Conservation (phyloP, 2,329 filamentous ascomycete species). For the Neopestalotiopsis rosae region DNA sequence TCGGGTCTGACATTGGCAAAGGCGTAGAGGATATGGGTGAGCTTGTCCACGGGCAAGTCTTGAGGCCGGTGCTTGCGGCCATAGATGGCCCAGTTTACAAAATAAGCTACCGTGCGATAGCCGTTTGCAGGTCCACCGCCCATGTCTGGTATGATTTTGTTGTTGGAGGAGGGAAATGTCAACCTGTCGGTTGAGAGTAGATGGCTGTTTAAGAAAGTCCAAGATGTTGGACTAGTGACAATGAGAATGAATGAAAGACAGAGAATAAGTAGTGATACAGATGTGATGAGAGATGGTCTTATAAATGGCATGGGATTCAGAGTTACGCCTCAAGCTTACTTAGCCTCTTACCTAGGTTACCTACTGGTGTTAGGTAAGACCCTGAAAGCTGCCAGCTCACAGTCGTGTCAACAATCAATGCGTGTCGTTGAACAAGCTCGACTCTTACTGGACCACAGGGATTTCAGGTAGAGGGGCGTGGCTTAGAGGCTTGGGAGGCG, state of each 20-base stretch:
- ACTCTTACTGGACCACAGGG: slow-evolving; percentile 7
- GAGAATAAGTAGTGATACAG: slow-evolving; percentile 14
- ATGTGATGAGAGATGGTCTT: neutral
- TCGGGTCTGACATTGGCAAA: slow-evolving; percentile 87
- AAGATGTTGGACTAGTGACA: slow-evolving; percentile 8
- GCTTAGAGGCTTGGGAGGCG: slow-evolving; percentile 21
- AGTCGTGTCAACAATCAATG: slow-evolving; percentile 14
- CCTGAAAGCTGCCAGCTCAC: neutral
- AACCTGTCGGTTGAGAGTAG: neutral
- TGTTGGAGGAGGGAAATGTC: neutral
- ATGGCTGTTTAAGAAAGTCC: neutral
- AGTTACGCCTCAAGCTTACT: neutral
- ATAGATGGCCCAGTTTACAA: slow-evolving; percentile 87
- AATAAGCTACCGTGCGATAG: slow-evolving; percentile 74
- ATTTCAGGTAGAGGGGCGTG: slow-evolving; percentile 22
- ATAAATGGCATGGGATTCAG: slow-evolving; percentile 2
- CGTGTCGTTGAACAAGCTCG: slow-evolving; percentile 12
- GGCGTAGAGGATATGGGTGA: slow-evolving; percentile 89
- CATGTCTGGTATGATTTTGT: slow-evolving; percentile 36
- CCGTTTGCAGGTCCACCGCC: slow-evolving; percentile 51
- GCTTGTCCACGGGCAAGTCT: slow-evolving; percentile 77
- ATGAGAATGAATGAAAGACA: slow-evolving; percentile 13
- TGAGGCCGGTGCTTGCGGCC: slow-evolving; percentile 84
- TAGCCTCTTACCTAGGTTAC: slow-evolving; percentile 12
- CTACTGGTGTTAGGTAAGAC: too few species aligned